phyloP scores from a whole-genome alignment of 2,329 filamentous ascomycete genomes.

The Pseudopyricularia cyperi region DNA sequence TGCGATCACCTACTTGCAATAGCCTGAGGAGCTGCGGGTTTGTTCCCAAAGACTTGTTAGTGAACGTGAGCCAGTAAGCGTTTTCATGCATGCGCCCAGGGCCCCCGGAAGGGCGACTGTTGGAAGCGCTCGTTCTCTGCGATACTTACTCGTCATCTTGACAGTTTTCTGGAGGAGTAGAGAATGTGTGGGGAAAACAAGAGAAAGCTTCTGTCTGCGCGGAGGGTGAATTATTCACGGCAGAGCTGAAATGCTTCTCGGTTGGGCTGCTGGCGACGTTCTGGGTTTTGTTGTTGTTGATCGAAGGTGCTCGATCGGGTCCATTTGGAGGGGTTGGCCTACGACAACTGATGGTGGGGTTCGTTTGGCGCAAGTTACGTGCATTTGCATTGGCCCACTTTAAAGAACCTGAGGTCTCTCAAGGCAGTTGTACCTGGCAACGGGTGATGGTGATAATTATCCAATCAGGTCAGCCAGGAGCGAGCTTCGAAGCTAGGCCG shows the following conservation, averaged over 20 bases:
- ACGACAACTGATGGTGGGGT: background rate
- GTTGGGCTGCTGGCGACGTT: background rate
- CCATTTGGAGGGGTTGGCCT: background rate
- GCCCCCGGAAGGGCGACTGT: background rate
- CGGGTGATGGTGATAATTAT: too few species aligned
- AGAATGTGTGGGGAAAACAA: too few species aligned
- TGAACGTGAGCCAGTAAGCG: background rate
- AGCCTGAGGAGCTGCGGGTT: constrained; percentile 1
- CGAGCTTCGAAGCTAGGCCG: background rate
- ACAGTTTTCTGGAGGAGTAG: background rate
- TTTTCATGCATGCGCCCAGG: background rate
- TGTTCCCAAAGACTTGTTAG: background rate
- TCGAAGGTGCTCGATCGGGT: background rate
- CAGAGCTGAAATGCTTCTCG: background rate
- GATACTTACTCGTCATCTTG: constrained; percentile 2
- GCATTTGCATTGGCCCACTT: background rate
- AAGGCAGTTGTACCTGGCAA: background rate
- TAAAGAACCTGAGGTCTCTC: background rate
- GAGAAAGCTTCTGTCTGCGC: background rate
- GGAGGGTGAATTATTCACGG: background rate
- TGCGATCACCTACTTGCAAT: constrained; percentile 1
- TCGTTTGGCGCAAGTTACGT: background rate
- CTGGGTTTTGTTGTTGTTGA: background rate
- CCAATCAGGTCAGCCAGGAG: background rate
- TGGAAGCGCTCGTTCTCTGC: background rate